Conservation (phyloP, 768 basidiomycete genomes). For the Suillus bovinus region DNA sequence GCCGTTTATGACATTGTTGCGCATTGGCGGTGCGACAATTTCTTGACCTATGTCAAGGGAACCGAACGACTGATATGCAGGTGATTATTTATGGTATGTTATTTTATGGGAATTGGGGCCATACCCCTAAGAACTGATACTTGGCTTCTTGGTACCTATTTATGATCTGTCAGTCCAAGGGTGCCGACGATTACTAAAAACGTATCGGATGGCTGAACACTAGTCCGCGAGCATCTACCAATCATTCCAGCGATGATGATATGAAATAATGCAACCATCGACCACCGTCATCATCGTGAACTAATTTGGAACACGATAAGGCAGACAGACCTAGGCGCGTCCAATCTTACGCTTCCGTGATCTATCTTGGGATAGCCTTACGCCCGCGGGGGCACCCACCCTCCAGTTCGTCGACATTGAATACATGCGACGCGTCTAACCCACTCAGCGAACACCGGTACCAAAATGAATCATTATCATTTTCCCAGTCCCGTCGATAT, state of each 20-base stretch:
- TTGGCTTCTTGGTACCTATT: background rate
- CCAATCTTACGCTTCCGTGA: background rate
- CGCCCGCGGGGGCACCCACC: background rate
- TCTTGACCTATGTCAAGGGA: background rate
- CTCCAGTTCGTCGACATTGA: background rate
- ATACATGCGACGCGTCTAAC: background rate
- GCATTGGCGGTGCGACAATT: background rate
- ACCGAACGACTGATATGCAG: background rate
- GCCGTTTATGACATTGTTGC: background rate
- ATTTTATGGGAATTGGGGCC: background rate
- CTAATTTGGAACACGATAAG: slow-evolving; percentile 1
- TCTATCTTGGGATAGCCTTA: background rate
- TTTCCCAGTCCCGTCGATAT: background rate
- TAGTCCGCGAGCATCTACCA: slow-evolving; percentile 5
- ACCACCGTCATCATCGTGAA: background rate
- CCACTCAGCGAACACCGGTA: background rate
- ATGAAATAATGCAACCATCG: background rate
- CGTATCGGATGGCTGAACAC: background rate
- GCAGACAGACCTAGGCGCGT: background rate
- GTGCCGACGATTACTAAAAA: background rate
- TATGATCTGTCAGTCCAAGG: slow-evolving; percentile 1
- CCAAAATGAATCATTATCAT: background rate
- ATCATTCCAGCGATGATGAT: background rate
- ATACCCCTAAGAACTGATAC: slow-evolving; percentile 1
- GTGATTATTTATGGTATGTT: background rate